phyloP scores from a whole-genome alignment of 2,329 filamentous ascomycete genomes.

The Sporothrix phasma region DNA sequence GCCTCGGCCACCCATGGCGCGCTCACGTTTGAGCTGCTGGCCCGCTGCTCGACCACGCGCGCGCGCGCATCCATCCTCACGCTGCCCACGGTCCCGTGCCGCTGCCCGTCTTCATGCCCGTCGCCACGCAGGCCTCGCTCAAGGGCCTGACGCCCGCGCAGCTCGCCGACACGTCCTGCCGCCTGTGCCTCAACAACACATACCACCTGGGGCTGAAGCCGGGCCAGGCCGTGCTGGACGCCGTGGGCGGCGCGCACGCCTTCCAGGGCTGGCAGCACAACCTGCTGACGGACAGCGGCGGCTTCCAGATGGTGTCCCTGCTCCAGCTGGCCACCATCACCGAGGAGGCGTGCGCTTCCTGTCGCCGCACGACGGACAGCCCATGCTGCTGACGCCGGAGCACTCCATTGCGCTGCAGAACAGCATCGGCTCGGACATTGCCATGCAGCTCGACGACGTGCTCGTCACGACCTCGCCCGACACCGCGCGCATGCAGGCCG shows the following conservation, averaged over 20 bases:
- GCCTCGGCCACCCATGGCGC: constrained; percentile 23
- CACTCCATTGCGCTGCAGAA: constrained; percentile 95
- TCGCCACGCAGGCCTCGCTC: constrained; percentile 90
- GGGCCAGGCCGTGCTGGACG: constrained; percentile 78
- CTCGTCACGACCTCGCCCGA: constrained; percentile 94
- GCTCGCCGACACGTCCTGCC: constrained; percentile 78
- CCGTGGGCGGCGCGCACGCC: constrained; percentile 84
- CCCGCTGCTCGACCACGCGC: constrained; percentile 60
- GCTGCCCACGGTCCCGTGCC: constrained; percentile 87
- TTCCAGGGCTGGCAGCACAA: constrained; percentile 94
- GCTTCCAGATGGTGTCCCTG: constrained; percentile 97
- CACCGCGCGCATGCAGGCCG: constrained; percentile 75
- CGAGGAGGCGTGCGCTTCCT: constrained; percentile 88
- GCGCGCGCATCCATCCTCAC: constrained; percentile 80
- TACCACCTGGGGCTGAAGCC: constrained; percentile 95
- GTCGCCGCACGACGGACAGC: constrained; percentile 88
- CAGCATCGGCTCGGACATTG: constrained; percentile 94
- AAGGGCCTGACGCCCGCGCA: constrained; percentile 92
- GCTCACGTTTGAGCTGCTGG: constrained; percentile 25
- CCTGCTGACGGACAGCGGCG: constrained; percentile 74
- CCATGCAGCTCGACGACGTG: constrained; percentile 99
- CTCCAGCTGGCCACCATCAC: constrained; percentile 89
- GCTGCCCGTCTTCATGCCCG: constrained; percentile 95
- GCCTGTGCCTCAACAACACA: constrained; percentile 92
- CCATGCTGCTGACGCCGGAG: constrained; percentile 95